phyloP scores from a whole-genome alignment of 106 monocot species.

The Gastrodia elata region DNA sequence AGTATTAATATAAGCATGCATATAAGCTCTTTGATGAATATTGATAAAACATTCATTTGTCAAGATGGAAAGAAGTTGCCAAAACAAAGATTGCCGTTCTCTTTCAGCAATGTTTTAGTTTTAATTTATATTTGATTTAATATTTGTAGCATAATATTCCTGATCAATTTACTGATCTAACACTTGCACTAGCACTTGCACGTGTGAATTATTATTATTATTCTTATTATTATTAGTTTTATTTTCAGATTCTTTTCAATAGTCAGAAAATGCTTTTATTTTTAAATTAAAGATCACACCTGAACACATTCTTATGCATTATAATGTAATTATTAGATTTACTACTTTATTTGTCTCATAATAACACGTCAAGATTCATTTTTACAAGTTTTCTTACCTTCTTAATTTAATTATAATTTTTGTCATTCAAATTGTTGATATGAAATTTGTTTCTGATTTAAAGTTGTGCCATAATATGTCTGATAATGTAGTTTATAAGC shows the following conservation, averaged over 20 bases:
- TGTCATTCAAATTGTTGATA: background rate
- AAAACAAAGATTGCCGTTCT: background rate
- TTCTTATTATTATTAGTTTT: too few species aligned
- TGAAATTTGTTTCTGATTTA: too few species aligned
- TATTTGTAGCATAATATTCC: background rate
- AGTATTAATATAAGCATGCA: too few species aligned
- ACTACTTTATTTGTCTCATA: background rate
- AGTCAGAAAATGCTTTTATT: background rate
- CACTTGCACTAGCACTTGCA: background rate
- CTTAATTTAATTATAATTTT: background rate
- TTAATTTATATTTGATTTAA: background rate
- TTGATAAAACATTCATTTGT: background rate
- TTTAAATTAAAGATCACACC: background rate
- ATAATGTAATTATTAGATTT: background rate
- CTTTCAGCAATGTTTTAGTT: background rate
- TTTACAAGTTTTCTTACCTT: background rate
- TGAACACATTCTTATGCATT: background rate
- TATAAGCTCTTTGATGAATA: background rate
- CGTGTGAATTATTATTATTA: background rate
- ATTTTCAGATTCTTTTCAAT: background rate
- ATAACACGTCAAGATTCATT: background rate
- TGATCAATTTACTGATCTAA: background rate
- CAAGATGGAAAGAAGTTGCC: background rate
- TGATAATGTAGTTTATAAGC: background rate
- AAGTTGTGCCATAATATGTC: background rate